phyloP scores from a whole-genome alignment of 768 basidiomycete genomes.

The Rhodotorula sphaerocarpa region DNA sequence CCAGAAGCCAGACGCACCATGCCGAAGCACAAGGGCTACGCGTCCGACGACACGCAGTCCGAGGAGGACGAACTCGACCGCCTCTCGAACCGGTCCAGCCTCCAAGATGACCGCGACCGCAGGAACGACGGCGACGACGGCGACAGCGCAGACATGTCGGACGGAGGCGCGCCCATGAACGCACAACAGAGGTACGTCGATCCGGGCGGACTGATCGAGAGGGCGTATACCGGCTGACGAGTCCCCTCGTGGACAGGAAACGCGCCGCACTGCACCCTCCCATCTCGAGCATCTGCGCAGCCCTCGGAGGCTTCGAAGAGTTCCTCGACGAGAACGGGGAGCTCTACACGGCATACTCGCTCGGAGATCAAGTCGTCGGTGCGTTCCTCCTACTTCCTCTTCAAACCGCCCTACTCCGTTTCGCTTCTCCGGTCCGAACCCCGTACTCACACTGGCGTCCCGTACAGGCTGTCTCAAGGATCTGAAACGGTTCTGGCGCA shows the following conservation, averaged over 20 bases:
- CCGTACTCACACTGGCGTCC: rapidly evolving
- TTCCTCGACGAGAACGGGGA: constrained; percentile 30
- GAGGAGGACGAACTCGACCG: background rate
- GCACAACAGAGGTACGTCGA: constrained; percentile 20
- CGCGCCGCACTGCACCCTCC: constrained; percentile 29
- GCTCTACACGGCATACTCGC: constrained; percentile 28
- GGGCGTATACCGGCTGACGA: too few relatives aligned
- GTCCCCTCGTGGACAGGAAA: too few relatives aligned
- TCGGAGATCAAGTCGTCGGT: constrained; percentile 37
- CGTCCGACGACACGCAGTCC: constrained; percentile 11
- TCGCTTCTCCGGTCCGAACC: background rate
- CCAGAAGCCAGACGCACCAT: too few relatives aligned
- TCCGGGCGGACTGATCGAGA: too few relatives aligned
- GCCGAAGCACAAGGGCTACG: constrained; percentile 26
- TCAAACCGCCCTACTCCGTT: too few relatives aligned
- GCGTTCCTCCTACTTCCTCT: background rate
- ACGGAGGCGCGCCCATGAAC: background rate
- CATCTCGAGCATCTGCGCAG: constrained; percentile 32
- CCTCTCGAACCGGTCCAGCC: background rate
- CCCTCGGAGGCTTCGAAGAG: constrained; percentile 35
- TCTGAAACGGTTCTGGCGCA: constrained; percentile 88
- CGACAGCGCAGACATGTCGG: background rate
- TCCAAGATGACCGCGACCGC: background rate
- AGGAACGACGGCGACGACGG: background rate
- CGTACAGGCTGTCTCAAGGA: constrained; percentile 72